Conservation (phyloP, 805 yeast species). For the Candida vaughaniae region DNA sequence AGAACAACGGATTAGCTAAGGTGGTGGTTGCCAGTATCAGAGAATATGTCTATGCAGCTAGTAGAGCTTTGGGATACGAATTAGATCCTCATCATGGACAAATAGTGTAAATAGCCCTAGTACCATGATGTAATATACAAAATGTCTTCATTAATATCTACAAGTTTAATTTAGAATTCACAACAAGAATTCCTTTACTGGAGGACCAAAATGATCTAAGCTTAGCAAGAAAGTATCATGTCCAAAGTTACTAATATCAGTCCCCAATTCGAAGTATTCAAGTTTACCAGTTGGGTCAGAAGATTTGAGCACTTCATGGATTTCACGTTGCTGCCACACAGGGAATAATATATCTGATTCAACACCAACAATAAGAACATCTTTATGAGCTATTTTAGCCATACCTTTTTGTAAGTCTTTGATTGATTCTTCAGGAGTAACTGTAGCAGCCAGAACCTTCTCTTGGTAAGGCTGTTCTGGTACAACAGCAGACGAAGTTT, state of each 20-base stretch:
- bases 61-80: conserved; percentile 65
- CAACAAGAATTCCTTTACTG: conserved; percentile 60
- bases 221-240: conserved; percentile 89
- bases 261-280: conserved; percentile 70
- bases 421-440: conserved; percentile 54
- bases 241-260: conserved; percentile 77
- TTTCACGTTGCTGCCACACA: conserved; percentile 90
- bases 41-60: conserved; percentile 42
- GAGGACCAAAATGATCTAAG: conserved; percentile 75
- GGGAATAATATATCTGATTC: conserved; percentile 91
- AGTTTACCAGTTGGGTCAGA: conserved; percentile 28
- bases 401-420: conserved; percentile 69
- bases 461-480: conserved; percentile 55
- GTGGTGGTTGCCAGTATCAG: conserved; percentile 56
- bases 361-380: conserved; percentile 83
- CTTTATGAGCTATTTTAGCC: conserved; percentile 57
- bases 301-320: conserved; percentile 56
- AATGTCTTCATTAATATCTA: background rate
- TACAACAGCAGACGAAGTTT: conserved; percentile 24
- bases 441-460: conserved; percentile 45
- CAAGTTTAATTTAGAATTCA: background rate
- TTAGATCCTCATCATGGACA: conserved; percentile 57
- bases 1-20: conserved; percentile 61
- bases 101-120: conserved; percentile 31
- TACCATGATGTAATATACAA: background rate